Percentiles rank a stretch among this genome's conserved stretches.
Conservation (phyloP, 1,284 basidiomycete species). For the Taiwanofungus camphoratus region DNA sequence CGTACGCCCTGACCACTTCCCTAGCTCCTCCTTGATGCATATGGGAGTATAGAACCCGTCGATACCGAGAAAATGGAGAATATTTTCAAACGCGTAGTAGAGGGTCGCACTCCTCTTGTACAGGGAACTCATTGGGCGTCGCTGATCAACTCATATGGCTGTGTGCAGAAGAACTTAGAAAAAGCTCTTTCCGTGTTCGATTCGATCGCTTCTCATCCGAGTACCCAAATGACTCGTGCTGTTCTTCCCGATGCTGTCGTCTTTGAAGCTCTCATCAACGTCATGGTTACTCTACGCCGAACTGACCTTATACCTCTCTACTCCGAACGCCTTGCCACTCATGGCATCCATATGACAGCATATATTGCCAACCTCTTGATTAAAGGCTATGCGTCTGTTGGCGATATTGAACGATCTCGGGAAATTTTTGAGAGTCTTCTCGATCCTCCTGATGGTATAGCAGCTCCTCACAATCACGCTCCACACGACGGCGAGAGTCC, state of each 20-base stretch:
- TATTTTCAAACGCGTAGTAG: slow-evolving; percentile 60
- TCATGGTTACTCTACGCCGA: slow-evolving; percentile 75
- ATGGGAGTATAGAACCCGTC: slow-evolving; percentile 83
- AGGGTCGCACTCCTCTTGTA: slow-evolving; percentile 49
- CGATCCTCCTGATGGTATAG: slow-evolving; percentile 85
- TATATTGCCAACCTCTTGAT: slow-evolving; percentile 95
- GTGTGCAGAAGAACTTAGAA: slow-evolving; percentile 72
- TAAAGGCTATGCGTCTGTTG: slow-evolving; percentile 76
- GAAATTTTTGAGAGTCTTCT: slow-evolving; percentile 79
- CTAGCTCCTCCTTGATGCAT: slow-evolving; percentile 86
- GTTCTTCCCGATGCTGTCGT: slow-evolving; percentile 76
- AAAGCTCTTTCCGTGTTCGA: slow-evolving; percentile 79
- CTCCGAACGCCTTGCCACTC: slow-evolving; percentile 54
- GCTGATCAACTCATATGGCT: slow-evolving; percentile 88
- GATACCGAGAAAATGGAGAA: slow-evolving; percentile 73
- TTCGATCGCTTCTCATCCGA: slow-evolving; percentile 55
- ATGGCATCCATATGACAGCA: slow-evolving; percentile 84
- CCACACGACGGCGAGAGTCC: slow-evolving; percentile 44
- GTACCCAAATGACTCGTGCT: slow-evolving; percentile 27
- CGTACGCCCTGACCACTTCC: slow-evolving; percentile 17
- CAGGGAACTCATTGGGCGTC: slow-evolving; percentile 90
- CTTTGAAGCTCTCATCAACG: slow-evolving; percentile 90
- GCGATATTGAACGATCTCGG: slow-evolving; percentile 68
- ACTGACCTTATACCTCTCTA: slow-evolving; percentile 77
- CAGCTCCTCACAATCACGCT: slow-evolving; percentile 85